Percentiles rank a stretch among this genome's conserved stretches.
Conservation (phyloP, 2,329 filamentous ascomycete genomes). For the Curvularia sp. region DNA sequence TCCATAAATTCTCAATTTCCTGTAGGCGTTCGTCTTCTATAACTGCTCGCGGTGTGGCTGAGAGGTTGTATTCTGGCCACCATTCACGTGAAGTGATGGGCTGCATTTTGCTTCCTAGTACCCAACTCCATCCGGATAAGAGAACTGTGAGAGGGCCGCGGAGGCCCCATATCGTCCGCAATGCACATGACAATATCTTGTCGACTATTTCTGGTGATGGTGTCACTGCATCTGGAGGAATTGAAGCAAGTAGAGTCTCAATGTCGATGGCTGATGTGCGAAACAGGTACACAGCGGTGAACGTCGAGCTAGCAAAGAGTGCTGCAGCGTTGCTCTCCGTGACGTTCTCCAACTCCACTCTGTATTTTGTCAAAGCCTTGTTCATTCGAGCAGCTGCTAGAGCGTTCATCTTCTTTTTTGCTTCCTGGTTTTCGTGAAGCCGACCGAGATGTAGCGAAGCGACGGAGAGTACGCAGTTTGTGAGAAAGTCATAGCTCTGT, state of each 20-base stretch:
- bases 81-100: constrained; percentile 40
- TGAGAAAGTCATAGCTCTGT: constrained; percentile 52
- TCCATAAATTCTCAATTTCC: constrained; percentile 39
- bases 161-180: constrained; percentile 40
- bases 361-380: constrained; percentile 40
- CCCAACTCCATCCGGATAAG: constrained; percentile 42
- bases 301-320: constrained; percentile 46
- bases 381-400: constrained; percentile 46
- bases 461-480: constrained; percentile 56
- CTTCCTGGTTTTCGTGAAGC: constrained; percentile 38
- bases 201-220: constrained; percentile 34
- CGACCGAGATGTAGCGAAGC: constrained; percentile 56
- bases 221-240: constrained; percentile 25
- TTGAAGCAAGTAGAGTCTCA: constrained; percentile 36
- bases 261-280: constrained; percentile 42
- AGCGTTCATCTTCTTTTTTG: constrained; percentile 35
- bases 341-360: constrained; percentile 42
- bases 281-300: constrained; percentile 47
- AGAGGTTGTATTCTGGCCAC: constrained; percentile 40
- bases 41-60: constrained; percentile 34
- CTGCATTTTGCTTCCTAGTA: constrained; percentile 37
- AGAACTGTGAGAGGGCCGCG: constrained; percentile 43
- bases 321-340: constrained; percentile 53
- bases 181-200: constrained; percentile 36
- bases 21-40: constrained; percentile 39